These are phyloP conservation scores for Osmanthus fragrans DNA, from an alignment of 257 asterid species.

Conservation along the genomic window DNA sequence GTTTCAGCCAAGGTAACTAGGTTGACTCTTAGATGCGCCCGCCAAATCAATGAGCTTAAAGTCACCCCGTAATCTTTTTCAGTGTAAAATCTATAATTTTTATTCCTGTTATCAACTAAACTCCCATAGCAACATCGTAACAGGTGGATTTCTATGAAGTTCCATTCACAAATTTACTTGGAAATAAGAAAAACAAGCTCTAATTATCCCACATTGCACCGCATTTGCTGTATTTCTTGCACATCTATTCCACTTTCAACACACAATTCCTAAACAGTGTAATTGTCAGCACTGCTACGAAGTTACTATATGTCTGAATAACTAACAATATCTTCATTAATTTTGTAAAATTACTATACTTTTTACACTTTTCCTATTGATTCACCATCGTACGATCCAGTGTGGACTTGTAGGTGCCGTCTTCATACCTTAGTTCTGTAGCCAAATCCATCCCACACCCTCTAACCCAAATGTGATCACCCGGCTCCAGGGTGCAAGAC, in stretches of 20 bases:
- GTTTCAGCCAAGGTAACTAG: too few relatives aligned
- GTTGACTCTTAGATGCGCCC: too few relatives aligned
- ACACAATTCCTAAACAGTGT: not conserved
- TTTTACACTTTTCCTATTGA: not conserved
- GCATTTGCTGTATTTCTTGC: not conserved
- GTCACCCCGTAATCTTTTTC: too few relatives aligned
- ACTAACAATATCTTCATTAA: not conserved
- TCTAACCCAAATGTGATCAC: slow-evolving; percentile 67
- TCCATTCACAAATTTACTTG: too few relatives aligned
- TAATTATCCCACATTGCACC: too few relatives aligned
- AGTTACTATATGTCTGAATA: not conserved
- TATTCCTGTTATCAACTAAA: too few relatives aligned
- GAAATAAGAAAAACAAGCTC: too few relatives aligned
- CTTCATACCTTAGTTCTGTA: slow-evolving; percentile 64
- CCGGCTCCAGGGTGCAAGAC: slow-evolving; percentile 32
- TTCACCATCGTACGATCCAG: not conserved
- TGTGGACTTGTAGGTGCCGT: slow-evolving; percentile 30
- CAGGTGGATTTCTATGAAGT: too few relatives aligned
- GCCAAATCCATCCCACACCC: slow-evolving; percentile 61
- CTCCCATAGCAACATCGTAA: too few relatives aligned
- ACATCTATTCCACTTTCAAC: too few relatives aligned
- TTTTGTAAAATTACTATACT: not conserved
- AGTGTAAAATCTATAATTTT: too few relatives aligned
- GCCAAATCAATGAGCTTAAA: too few relatives aligned
- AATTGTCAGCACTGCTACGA: not conserved